Base-by-base conservation (phyloP, 2,329 filamentous ascomycete genomes). In the Didymella lethalis region DNA sequence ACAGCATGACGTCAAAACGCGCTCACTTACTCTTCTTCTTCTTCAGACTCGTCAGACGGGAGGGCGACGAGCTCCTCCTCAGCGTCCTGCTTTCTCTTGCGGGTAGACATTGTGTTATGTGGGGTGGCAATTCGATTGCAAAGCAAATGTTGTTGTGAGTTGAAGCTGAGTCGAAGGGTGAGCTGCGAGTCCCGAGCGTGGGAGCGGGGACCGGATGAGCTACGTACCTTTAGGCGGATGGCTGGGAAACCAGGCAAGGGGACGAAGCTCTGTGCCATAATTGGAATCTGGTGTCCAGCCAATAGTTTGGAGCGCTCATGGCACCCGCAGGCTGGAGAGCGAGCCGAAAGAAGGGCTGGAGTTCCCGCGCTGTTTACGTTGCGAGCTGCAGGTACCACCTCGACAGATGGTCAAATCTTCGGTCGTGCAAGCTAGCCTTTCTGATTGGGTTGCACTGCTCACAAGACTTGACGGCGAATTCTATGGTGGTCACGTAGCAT, bases 21-120 rank as follows among this genome's bases (percentile, higher is more conserved):
- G 63, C 40, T 58, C 61, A 77, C 76, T 77, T 70, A 78, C 76
- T 78, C 78, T 74, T 77, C 79, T 75, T 80, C 78, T 60, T 76
- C 73, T 58, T 80, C 78, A 53, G 75, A 76, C 59, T 79, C 78
- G 51, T 78, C 76, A 56, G 76, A 77, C 4, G 79, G 79, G 28
- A 81, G 77, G 43, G 77, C 77, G 54, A 77, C 72, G 55, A 81
- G 76, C 75, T 81, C 78, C 65, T 79, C 76, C 47, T 75, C 74
- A 48, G 73, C 73, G 18, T 78, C 76, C 54, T 79, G 75, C 74
- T 80, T 80, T 63, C 78, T 75, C 70, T 80, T 80, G 66, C 79
- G 77, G 48, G 78, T 80, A 41, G 78, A 77, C 78, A 80, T 78
- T 59, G 49, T 66, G 38, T 45, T 18, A 52, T 53, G 25, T 49